Evolutionary conservation across 225 moss, liverwort and hornwort genomes (phyloP).

Genomic region (Marchantia paleacea): DNA sequence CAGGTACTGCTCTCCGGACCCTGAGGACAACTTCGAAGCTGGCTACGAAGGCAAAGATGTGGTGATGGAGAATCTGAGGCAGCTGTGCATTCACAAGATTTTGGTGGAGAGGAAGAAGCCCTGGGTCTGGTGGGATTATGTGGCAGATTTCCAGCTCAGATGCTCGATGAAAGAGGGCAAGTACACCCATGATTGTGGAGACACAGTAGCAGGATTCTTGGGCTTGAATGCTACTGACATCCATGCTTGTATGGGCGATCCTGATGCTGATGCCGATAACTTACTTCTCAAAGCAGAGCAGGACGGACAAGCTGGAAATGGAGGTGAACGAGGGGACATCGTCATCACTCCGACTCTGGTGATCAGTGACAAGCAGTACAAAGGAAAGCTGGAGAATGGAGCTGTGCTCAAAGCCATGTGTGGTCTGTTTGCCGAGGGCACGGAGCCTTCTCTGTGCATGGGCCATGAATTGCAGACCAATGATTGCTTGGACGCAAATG

Average conservation of each 20-base stretch:
- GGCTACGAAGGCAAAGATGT: slow-evolving; percentile 86
- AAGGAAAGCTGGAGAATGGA: slow-evolving; percentile 67
- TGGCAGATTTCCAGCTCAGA: slow-evolving; percentile 71
- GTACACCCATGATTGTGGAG: slow-evolving; percentile 57
- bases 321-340: slow-evolving; percentile 64
- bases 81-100: slow-evolving; percentile 68
- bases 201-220: slow-evolving; percentile 58
- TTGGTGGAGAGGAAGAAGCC: slow-evolving; percentile 44
- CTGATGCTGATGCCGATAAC: slow-evolving; percentile 51
- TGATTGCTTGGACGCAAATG: slow-evolving; percentile 63
- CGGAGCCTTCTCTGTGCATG: slow-evolving; percentile 66
- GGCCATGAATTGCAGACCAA: slow-evolving; percentile 64
- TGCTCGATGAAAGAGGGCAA: slow-evolving; percentile 75
- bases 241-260: slow-evolving; percentile 60
- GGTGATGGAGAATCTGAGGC: slow-evolving; percentile 71
- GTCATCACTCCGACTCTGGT: slow-evolving; percentile 71
- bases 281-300: slow-evolving; percentile 63
- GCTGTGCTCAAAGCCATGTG: slow-evolving; percentile 79
- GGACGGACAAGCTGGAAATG: slow-evolving; percentile 56
- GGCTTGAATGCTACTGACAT: slow-evolving; percentile 51
- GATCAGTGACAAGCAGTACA: slow-evolving; percentile 63
- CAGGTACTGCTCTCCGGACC: slow-evolving; percentile 83
- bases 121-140: slow-evolving; percentile 92
- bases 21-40: slow-evolving; percentile 63
- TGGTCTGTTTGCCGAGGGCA: slow-evolving; percentile 56